phyloP scores from a whole-genome alignment of 2,329 filamentous ascomycete species.

The Epichloe sylvatica region DNA sequence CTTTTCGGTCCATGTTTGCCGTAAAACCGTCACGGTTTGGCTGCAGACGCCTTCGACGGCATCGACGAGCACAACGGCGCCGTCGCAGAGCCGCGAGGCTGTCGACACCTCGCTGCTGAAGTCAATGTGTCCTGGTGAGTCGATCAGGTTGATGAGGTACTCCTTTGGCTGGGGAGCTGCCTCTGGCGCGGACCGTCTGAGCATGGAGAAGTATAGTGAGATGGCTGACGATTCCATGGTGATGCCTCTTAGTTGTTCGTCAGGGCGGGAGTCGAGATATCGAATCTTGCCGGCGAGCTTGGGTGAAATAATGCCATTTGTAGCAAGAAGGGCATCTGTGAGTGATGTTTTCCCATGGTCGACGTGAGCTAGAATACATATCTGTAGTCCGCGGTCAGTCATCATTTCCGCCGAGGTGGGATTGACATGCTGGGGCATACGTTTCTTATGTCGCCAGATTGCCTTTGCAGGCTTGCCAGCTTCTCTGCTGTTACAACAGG shows the following conservation, averaged over 20 bases:
- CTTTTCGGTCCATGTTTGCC: conserved; percentile 92
- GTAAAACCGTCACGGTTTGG: conserved; percentile 90
- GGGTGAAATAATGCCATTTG: conserved; percentile 97
- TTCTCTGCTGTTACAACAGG: conserved; percentile 84
- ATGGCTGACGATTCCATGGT: conserved; percentile 99
- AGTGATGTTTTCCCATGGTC: conserved; percentile 98
- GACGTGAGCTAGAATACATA: conserved; percentile 91
- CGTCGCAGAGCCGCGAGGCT: conserved; percentile 85
- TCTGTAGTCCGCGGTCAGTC: conserved; percentile 32
- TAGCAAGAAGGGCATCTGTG: conserved; percentile 89
- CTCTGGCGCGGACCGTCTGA: conserved; percentile 57
- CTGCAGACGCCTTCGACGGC: conserved; percentile 97
- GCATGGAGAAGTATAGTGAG: conserved; percentile 86
- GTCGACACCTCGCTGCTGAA: conserved; percentile 98
- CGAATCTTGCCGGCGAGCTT: conserved; percentile 96
- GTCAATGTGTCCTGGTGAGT: conserved; percentile 95
- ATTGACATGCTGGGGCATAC: conserved; percentile 33
- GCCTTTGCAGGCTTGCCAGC: conserved; percentile 76
- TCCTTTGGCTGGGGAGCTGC: conserved; percentile 62
- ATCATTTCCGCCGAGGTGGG: not conserved
- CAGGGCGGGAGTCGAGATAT: conserved; percentile 88
- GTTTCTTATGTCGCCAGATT: conserved; percentile 83
- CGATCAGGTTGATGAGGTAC: conserved; percentile 93
- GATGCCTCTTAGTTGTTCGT: conserved; percentile 90
- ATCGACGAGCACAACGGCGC: conserved; percentile 86